Base-by-base conservation (phyloP, 306 rosid species). In the Sphenostylis stenocarpa region DNA sequence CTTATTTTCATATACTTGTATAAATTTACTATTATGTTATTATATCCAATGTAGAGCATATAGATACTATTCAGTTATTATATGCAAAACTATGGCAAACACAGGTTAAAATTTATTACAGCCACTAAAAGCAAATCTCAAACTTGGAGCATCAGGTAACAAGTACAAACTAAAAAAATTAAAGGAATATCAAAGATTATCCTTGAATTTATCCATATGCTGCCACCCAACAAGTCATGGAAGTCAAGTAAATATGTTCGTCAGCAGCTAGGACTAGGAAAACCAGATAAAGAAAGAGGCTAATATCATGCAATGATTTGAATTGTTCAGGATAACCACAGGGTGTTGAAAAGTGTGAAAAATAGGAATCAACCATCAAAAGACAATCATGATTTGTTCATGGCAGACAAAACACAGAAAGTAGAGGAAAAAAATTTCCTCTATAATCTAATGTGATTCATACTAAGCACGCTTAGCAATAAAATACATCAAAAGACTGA, bases 361-460 rank as follows among this genome's bases (percentile, higher is more conserved):
- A 29, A 62, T 65, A 62, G 68, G 67, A 23, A 29, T 36, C 77
- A 28, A 26, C 36, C 74, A 19, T 62, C 60, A 49, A 81, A 17
- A 51, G 14, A 19, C 28, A 17, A 10, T 10, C 23, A 49, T 17
- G 57, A 21, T 49, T 44, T 51, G 64, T 34, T 45, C 33, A 43
- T 26, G 31, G 74, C 44, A 76, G 80, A 57, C 36, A 48, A 21
- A 36, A 41, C 41, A 52, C 33, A 53, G 41, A 62, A 78, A 45
- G 64, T 38, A 56, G 55, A 19, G 10, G 33, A 47, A 43, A 66
- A 55, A 33, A 20, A 45, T 17, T 63, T 3, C 39, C 17, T 49
- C 13, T 48, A 29, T 48, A 47, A 52, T 34, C 71, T 16, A 58
- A 47, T 57, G n/a, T 6, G 11, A 73, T 21, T 5, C 20, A 73